phyloP scores from a whole-genome alignment of 129 eudicot species.

The Saussurea involucrata region DNA sequence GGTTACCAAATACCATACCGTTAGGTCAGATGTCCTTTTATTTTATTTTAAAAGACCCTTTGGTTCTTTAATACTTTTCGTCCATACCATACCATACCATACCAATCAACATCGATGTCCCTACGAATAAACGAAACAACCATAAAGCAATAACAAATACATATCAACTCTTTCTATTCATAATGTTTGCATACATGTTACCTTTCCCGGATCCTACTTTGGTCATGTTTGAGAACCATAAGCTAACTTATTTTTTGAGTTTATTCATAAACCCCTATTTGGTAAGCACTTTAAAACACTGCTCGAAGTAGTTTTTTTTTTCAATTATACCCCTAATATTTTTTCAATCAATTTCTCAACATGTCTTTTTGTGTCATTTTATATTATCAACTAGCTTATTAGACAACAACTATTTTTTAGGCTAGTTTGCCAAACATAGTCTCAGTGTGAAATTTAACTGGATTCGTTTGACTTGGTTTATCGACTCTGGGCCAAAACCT shows the following conservation, averaged over 20 bases:
- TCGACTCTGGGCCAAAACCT: neutral
- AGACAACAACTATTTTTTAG: neutral
- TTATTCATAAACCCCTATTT: neutral
- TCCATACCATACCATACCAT: neutral
- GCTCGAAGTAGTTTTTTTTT: no score
- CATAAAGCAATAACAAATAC: neutral
- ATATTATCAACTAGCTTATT: neutral
- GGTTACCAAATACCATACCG: no score
- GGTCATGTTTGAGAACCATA: neutral
- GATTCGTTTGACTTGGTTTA: neutral
- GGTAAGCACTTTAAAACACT: neutral
- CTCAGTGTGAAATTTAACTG: neutral
- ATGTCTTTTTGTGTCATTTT: no score
- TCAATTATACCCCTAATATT: no score
- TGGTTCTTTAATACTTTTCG: no score
- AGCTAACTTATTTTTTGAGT: no score
- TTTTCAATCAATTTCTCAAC: no score
- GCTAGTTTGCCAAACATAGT: neutral
- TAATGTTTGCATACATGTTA: neutral
- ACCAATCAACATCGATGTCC: neutral
- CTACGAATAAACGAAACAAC: neutral
- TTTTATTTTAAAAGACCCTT: no score
- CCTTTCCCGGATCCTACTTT: neutral
- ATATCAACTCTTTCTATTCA: neutral
- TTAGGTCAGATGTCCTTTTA: no score